Evolutionary conservation across 2,329 filamentous ascomycete species (phyloP).

Genomic region (Ceratocystis harringtonii): DNA sequence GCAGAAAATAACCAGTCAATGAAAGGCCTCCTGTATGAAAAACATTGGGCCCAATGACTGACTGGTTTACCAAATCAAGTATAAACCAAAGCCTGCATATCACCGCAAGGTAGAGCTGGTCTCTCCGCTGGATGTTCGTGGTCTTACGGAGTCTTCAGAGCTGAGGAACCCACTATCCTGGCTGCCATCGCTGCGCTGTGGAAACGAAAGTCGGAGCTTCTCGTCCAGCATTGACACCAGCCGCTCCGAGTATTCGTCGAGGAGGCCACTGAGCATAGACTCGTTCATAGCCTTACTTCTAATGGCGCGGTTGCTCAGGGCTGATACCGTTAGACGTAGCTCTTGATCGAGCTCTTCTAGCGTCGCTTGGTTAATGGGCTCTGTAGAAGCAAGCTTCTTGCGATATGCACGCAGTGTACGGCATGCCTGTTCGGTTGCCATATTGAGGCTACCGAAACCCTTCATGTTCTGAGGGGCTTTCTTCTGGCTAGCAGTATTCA

Average conservation of each 20-base stretch:
- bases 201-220: slow-evolving; percentile 41
- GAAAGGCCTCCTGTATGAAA: not conserved
- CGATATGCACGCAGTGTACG: slow-evolving; percentile 47
- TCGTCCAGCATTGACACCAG: slow-evolving; percentile 58
- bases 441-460: slow-evolving; percentile 41
- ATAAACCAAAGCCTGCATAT: not conserved
- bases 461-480: slow-evolving; percentile 36
- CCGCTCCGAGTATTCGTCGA: slow-evolving; percentile 63
- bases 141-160: slow-evolving; percentile 22
- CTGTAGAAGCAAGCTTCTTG: slow-evolving; percentile 44
- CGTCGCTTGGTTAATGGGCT: slow-evolving; percentile 40
- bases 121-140: slow-evolving; percentile 25
- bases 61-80: not conserved
- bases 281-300: slow-evolving; percentile 42
- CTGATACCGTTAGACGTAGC: slow-evolving; percentile 45
- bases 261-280: slow-evolving; percentile 43
- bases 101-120: slow-evolving; percentile 22
- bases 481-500: slow-evolving; percentile 33
- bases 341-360: slow-evolving; percentile 51
- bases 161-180: slow-evolving; percentile 10
- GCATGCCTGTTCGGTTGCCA: slow-evolving; percentile 49
- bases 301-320: slow-evolving; percentile 42
- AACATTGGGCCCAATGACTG: not conserved
- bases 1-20: not conserved
- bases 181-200: slow-evolving; percentile 22